phyloP scores from a whole-genome alignment of 1,284 basidiomycete species.

The Hymenochaete sp. region DNA sequence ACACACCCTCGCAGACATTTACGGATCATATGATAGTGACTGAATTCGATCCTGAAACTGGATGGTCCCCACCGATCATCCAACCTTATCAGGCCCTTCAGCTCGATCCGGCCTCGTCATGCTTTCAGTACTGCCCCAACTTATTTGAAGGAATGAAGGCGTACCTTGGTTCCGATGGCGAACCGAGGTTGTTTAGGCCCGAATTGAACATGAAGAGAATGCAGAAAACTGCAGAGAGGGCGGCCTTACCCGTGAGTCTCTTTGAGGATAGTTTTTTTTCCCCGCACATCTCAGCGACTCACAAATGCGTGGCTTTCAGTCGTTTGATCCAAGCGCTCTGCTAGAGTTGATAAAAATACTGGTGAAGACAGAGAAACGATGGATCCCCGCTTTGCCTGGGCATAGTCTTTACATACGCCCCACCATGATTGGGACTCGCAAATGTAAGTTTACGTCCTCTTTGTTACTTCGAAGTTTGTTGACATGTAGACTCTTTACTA shows the following conservation, averaged over 20 bases:
- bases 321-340: conserved; percentile 55
- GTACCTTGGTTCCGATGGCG: conserved; percentile 59
- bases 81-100: conserved; percentile 65
- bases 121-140: conserved; percentile 69
- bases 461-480: not conserved
- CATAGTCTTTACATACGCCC: conserved; percentile 77
- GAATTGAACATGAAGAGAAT: conserved; percentile 77
- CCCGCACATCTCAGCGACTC: not conserved
- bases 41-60: conserved; percentile 51
- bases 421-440: conserved; percentile 76
- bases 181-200: conserved; percentile 67
- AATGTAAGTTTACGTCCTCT: conserved; percentile 31
- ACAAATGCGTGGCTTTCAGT: conserved; percentile 29
- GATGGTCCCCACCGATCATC: conserved; percentile 78
- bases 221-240: conserved; percentile 46
- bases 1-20: conserved; percentile 10
- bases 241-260: conserved; percentile 58
- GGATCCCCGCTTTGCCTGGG: conserved; percentile 64
- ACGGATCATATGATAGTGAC: conserved; percentile 79
- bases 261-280: no score
- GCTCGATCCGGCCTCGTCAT: conserved; percentile 68
- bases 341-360: conserved; percentile 64
- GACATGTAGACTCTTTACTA: conserved; percentile 17
- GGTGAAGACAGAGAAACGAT: conserved; percentile 57
- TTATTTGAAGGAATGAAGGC: conserved; percentile 92